phyloP scores from a whole-genome alignment of 768 basidiomycete genomes.

The Mycena albidolilacea region DNA sequence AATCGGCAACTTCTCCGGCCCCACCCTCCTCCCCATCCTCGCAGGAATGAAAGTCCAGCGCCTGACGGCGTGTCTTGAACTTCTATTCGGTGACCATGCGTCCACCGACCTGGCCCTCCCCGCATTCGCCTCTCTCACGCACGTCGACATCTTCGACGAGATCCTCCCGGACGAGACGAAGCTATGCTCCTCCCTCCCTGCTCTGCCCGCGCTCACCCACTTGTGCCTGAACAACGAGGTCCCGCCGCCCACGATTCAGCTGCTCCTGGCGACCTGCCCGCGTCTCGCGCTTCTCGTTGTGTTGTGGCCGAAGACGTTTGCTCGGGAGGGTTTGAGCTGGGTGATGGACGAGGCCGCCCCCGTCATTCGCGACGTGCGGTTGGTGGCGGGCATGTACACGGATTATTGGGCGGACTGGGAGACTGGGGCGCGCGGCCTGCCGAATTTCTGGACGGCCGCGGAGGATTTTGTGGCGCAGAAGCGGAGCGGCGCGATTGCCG shows the following conservation, averaged over 20 bases:
- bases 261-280: neutral
- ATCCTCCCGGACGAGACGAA: conserved; percentile 7
- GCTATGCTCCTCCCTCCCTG: neutral
- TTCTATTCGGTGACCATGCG: neutral
- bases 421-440: neutral
- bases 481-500: neutral
- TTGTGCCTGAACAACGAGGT: conserved; percentile 12
- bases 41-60: conserved; percentile 18
- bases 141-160: conserved; percentile 22
- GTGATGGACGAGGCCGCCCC: too few species aligned
- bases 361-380: neutral
- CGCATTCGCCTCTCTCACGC: conserved; percentile 14
- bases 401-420: conserved; percentile 9
- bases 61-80: neutral
- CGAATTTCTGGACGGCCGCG: neutral
- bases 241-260: neutral
- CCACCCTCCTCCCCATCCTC: conserved; percentile 8
- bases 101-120: conserved; percentile 8
- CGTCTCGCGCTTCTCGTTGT: conserved; percentile 8
- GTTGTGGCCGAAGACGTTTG: neutral
- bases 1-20: neutral
- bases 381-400: neutral
- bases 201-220: conserved; percentile 25
- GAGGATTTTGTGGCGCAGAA: neutral
- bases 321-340: neutral